Evolutionary conservation across 306 rosid genomes (phyloP).

Genomic region (Castanospermum australe): DNA sequence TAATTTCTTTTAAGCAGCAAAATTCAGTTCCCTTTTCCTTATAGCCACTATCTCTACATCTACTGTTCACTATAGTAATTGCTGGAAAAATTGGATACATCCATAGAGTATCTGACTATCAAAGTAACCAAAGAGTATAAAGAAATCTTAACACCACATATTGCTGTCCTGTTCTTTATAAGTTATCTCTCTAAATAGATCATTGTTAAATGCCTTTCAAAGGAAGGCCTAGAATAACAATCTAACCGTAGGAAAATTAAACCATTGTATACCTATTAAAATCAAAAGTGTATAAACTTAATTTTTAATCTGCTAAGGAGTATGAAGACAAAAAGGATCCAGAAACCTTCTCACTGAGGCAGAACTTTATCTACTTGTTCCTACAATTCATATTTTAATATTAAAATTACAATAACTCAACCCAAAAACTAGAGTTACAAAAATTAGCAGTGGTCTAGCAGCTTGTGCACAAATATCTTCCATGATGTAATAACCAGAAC

Average conservation of each 20-base stretch:
- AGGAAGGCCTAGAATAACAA: background rate
- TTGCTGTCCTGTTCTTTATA: background rate
- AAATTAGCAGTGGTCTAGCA: background rate
- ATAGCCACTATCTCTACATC: background rate
- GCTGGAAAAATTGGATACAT: background rate
- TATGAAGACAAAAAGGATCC: background rate
- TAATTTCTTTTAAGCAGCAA: constrained; percentile 13
- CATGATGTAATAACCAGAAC: background rate
- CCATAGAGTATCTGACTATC: constrained; percentile 4
- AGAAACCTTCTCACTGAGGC: background rate
- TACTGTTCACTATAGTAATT: background rate
- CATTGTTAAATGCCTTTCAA: background rate
- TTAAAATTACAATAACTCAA: background rate
- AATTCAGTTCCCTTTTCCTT: constrained; percentile 5
- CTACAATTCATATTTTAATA: background rate
- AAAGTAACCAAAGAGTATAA: background rate
- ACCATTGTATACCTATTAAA: background rate
- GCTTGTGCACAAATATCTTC: background rate
- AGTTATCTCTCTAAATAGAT: constrained; percentile 9
- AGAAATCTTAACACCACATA: background rate
- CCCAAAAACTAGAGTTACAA: background rate
- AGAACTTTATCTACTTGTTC: background rate
- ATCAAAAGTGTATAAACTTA: background rate
- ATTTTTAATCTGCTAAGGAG: background rate
- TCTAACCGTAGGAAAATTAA: background rate